Evolutionary conservation across 129 eudicot species (phyloP).

Genomic region (Flaveria bidentis): DNA sequence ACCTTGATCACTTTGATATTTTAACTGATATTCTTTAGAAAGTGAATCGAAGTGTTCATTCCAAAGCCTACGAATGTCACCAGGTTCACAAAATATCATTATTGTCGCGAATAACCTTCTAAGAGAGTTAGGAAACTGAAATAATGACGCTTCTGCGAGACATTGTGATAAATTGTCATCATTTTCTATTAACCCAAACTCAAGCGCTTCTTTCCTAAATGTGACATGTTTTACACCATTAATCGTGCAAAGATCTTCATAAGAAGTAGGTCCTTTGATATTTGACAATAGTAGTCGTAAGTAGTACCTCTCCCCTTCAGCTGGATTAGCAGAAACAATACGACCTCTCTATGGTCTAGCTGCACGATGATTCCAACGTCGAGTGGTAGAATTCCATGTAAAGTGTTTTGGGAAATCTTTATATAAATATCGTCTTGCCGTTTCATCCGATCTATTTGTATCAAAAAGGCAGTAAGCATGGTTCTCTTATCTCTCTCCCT

Average conservation of each 20-base stretch:
- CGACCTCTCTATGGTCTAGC: constrained; percentile 13
- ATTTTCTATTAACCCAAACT: constrained; percentile 15
- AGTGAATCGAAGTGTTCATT: not conserved
- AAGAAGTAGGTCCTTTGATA: constrained; percentile 25
- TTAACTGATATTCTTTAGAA: no score
- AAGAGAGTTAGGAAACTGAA: constrained; percentile 22
- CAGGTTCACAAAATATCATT: constrained; percentile 7
- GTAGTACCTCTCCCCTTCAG: no score
- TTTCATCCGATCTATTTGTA: not conserved
- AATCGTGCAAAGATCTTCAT: not conserved
- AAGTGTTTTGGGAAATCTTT: constrained; percentile 24
- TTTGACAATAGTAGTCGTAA: constrained; percentile 17
- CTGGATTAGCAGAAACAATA: not conserved
- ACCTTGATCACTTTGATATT: no score
- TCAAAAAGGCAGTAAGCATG: constrained; percentile 24
- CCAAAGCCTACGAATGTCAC: constrained; percentile 14
- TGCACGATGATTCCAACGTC: not conserved
- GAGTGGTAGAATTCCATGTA: constrained; percentile 4
- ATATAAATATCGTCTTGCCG: not conserved
- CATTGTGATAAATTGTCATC: not conserved
- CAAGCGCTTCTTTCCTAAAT: constrained; percentile 5
- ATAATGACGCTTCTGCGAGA: constrained; percentile 11
- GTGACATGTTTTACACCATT: not conserved
- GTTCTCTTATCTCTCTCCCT: not conserved
- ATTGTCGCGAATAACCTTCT: not conserved